Evolutionary conservation across 192 early-diverging fungal genomes (phyloP), one percentile per base, ranked within the genome.

Genomic region (Coemansia sp.): DNA sequence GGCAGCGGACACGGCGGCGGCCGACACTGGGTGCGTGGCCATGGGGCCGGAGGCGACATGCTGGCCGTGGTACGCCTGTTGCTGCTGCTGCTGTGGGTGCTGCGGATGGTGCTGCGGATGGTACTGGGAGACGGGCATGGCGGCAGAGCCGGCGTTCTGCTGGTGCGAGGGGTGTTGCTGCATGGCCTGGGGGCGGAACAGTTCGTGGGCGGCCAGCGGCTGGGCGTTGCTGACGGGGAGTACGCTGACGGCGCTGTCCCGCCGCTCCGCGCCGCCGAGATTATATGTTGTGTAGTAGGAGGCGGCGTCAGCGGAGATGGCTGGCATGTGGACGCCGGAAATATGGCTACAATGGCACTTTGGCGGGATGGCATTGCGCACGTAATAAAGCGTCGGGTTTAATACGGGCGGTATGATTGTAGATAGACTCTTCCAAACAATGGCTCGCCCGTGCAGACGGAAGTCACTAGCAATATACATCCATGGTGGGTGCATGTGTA

Each of bases 201-300:
- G 48, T n/a, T 44, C 54, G 34, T 69, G 54, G 22, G 66, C 38
- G 9, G 65, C 13, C 10, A 68, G 43, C 39, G 58, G 35, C 40
- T 55, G 54, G 21, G 33, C 35, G 5, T 47, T 27, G 6, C 46
- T 41, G 3, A 49, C 41, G 6, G 58, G 19, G 18, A 69, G 30
- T 26, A 49, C 27, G 37, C 36, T 35, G 7, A 51, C 59, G 6
- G 55, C 47, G 38, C 47, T 44, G 33, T 62, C 55, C 51, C 60
- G 32, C 32, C 60, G 51, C 14, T 54, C 60, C 2, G 57, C 18
- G 36, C 44, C 56, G 26, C 44, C 44, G 9, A 70, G 29, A 17
- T 44, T 55, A 35, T 70, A 70, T 4, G 67, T 33, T 20, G 60
- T 51, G 30, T 70, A 70, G 44, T 63, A 70, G 9, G 55, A 57